phyloP scores from a whole-genome alignment of 202 grass and related monocot genomes.

The Cymbopogon flexuosus region DNA sequence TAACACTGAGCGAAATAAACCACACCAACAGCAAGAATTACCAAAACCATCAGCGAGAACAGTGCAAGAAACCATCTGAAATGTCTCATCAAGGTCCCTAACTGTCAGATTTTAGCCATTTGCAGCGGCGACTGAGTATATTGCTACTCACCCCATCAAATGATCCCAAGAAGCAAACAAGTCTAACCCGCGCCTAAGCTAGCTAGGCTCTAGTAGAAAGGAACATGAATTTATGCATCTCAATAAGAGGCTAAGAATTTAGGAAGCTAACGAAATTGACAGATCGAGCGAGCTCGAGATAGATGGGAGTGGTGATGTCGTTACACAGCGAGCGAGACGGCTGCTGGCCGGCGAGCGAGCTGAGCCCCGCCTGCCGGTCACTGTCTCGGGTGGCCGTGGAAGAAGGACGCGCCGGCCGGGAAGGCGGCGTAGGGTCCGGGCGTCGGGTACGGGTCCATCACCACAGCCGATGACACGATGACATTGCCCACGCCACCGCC shows the following conservation, averaged over 20 bases:
- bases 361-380: constrained; percentile 31
- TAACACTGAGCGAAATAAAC: background rate
- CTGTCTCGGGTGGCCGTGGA: constrained; percentile 55
- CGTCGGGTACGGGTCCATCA: constrained; percentile 86
- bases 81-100: constrained; percentile 36
- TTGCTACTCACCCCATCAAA: constrained; percentile 29
- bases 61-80: constrained; percentile 17
- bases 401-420: constrained; percentile 53
- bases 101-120: constrained; percentile 48
- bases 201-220: constrained; percentile 34
- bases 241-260: constrained; percentile 31
- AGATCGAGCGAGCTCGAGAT: constrained; percentile 16
- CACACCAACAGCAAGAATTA: background rate
- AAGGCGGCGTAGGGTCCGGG: constrained; percentile 44
- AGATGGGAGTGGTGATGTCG: background rate
- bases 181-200: constrained; percentile 38
- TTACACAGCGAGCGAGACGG: background rate
- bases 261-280: constrained; percentile 29
- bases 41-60: constrained; percentile 3
- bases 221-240: constrained; percentile 61
- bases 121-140: constrained; percentile 30
- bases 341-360: background rate
- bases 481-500: constrained; percentile 19
- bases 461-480: constrained; percentile 58
- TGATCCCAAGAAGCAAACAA: constrained; percentile 41